Evolutionary conservation across 2,329 filamentous ascomycete species (phyloP), one percentile per base, ranked within the genome.

Genomic region (Nothophaeocryptopus gaeumannii): DNA sequence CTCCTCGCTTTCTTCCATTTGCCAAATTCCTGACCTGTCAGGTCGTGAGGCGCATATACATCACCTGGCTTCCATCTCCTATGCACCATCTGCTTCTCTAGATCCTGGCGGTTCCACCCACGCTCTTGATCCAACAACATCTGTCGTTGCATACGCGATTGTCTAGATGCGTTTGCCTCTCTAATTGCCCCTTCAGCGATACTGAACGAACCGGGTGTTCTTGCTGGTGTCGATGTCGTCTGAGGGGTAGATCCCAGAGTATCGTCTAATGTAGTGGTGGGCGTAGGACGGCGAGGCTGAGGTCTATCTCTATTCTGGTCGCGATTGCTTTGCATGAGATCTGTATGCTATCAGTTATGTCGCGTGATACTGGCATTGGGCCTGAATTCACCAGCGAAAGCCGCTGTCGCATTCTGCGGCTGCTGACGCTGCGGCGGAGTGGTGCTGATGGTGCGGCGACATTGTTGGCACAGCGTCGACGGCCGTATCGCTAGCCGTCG

Each of bases 11-110:
- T 77, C 69, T 79, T 83, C 86, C 87, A 96, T 76, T 95, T 95
- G 65, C 73, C 73, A 82, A 88, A 85, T 79, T 96, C 91, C 32
- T 76, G 73, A 16, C 83, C 78, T 47, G 82, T 86, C 66, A 99
- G 70, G 71, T 99, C 93, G 67, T 91, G 88, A 31, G 93, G 93
- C 52, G 90, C 81, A 72, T 97, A 97, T 45, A 96, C 79, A 67
- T 97, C 91, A 60, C 93, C 93, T 0, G 74, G 63, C 62, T 78
- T 76, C 85, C 87, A 97, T 35, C 79, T 77, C 40, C 91, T 84
- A 13, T 48, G 40, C 32, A 81, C 78, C 70, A 85, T 78, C 70
- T 88, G 83, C 55, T 72, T 75, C 61, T 82, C 71, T 67, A 82
- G 82, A 55, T 82, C 80, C 16, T 55, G 46, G 12, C 66, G 59